Conservation (phyloP, 345 rosid species). For the Boechera retrofracta region DNA sequence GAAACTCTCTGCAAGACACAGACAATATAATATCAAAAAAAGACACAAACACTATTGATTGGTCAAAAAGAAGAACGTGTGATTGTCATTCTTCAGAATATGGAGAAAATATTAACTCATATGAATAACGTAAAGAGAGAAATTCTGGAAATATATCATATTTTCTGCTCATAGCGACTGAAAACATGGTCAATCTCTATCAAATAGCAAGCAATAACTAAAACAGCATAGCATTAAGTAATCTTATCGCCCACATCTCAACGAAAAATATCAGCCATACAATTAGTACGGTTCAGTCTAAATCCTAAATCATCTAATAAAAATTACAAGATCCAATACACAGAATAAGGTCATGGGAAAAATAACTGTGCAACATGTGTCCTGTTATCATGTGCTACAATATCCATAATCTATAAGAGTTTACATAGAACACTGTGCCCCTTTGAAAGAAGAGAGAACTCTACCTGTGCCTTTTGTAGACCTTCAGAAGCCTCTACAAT, state of each 20-base stretch:
- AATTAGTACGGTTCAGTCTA: conserved; percentile 25
- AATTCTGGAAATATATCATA: conserved; percentile 16
- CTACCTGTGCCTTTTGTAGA: conserved; percentile 85
- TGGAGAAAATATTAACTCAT: background rate
- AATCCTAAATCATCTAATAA: conserved; percentile 14
- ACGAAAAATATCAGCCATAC: conserved; percentile 12
- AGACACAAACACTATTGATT: conserved; percentile 26
- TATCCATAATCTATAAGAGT: conserved; percentile 23
- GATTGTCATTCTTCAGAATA: conserved; percentile 16
- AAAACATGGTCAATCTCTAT: conserved; percentile 23
- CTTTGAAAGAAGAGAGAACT: conserved; percentile 27
- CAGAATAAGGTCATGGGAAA: background rate
- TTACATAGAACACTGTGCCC: conserved; percentile 23
- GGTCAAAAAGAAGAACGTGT: conserved; percentile 5
- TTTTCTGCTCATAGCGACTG: background rate
- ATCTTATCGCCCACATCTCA: conserved; percentile 4
- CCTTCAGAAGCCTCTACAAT: conserved; percentile 94
- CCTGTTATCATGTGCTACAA: conserved; percentile 24
- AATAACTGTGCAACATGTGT: conserved; percentile 12
- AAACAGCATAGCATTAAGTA: conserved; percentile 19
- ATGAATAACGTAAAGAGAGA: background rate
- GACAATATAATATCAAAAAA: background rate
- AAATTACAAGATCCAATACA: conserved; percentile 8
- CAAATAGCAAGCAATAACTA: conserved; percentile 29
- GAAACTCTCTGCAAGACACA: conserved; percentile 74